These are phyloP conservation scores for Lunasporangiospora selenospora DNA, from an alignment of 192 early-diverging fungal species.

Conservation along the genomic window DNA sequence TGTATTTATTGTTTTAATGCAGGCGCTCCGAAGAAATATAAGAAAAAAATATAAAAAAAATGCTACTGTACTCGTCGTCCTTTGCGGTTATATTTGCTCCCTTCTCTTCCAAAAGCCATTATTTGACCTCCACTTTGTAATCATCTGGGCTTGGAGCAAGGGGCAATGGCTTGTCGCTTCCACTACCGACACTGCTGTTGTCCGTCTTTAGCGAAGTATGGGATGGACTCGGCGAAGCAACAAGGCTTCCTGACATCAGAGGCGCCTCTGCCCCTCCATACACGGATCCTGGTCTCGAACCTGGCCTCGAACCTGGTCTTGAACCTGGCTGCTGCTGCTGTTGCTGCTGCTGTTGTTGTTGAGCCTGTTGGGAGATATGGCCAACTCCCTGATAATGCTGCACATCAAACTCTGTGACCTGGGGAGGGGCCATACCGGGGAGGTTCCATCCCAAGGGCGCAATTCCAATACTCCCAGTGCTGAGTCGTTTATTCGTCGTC, in stretches of 20 bases:
- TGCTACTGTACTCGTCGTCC: neutral
- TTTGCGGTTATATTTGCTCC: no score
- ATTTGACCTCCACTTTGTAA: slow-evolving; percentile 46
- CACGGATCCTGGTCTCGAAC: slow-evolving; percentile 17
- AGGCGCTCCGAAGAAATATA: neutral
- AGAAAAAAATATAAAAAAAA: neutral
- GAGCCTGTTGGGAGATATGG: slow-evolving; percentile 2
- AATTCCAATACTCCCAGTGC: slow-evolving; percentile 12
- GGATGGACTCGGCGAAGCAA: slow-evolving; percentile 32
- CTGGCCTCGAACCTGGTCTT: slow-evolving; percentile 8
- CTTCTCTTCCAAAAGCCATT: no score
- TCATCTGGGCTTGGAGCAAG: slow-evolving; percentile 22
- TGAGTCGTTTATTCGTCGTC: slow-evolving; percentile 10
- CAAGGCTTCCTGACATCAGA: slow-evolving; percentile 14
- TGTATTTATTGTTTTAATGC: no score
- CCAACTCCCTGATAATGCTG: slow-evolving; percentile 10
- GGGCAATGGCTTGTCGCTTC: neutral
- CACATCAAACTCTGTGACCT: slow-evolving; percentile 20
- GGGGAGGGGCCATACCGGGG: slow-evolving; percentile 38
- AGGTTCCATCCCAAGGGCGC: slow-evolving; percentile 43
- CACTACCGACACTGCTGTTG: neutral
- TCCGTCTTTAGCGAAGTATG: slow-evolving; percentile 34
- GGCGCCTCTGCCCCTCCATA: slow-evolving; percentile 6
- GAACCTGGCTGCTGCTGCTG: slow-evolving; percentile 10
- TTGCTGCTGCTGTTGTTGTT: slow-evolving; percentile 24